Base-by-base conservation (phyloP, 192 early-diverging fungal species). In the Gonapodya prolifera region DNA sequence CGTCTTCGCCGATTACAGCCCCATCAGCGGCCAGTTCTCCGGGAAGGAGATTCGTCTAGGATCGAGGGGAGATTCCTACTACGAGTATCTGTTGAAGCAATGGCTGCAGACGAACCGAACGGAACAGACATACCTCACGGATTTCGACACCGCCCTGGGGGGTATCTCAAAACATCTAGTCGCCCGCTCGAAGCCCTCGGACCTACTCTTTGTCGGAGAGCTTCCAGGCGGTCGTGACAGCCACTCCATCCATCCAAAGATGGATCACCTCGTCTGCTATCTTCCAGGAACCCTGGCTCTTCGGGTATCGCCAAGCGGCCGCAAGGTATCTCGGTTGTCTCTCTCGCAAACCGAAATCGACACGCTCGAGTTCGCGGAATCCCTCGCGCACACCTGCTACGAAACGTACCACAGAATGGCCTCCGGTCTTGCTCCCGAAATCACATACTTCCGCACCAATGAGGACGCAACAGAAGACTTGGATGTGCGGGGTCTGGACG, bases 191-290 rank as follows among this genome's bases (percentile, higher is more conserved):
- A 76, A 81, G 2, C 91, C 92, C 28, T 86, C 85, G 69, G 78
- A 87, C 17, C 82, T 88, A 2, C 80, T 91, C 23, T 94, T 86
- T 80, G 81, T 93, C 23, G 91, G 90, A n/a, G 93, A 94, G 78
- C 70, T 71, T 1, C 77, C 88, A 2, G 76, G 70, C 1, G 78
- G 75, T 34, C 76, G 79, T 75, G 16, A 35, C 2, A 80, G 77
- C 16, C 1, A 61, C 28, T 30, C 69, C 0, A 76, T 90, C 2
- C 75, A 77, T 2, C 80, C 84, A 29, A 94, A 93, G 79, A 96
- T 97, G 94, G 94, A 97, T 82, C 96, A 98, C 78, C 84, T 98
- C 23, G 94, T 96, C 0, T 97, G 96, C 83, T 98, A 96, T 83
- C 84, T 94, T 28, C 93, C 93, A 13, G 95, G 93, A 0, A 90